phyloP scores from a whole-genome alignment of 306 rosid genomes.

The Clitoria ternatea region DNA sequence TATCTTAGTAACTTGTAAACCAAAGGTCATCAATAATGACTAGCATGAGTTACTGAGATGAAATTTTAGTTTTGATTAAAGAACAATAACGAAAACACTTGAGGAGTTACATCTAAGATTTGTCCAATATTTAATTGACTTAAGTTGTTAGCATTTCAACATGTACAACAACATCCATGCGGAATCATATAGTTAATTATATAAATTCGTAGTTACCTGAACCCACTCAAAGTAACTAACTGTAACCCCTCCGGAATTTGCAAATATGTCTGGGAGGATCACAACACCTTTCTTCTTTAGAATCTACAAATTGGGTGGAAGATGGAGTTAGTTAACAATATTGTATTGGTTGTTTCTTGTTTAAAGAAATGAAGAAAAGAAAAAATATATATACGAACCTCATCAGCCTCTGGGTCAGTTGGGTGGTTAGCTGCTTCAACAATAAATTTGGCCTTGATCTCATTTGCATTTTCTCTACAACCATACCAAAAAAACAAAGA shows the following conservation, averaged over 20 bases:
- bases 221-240: slow-evolving; percentile 99
- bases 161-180: neutral
- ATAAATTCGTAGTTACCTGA: slow-evolving; percentile 48
- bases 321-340: neutral
- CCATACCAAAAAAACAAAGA: neutral
- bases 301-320: slow-evolving; percentile 52
- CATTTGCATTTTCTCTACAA: slow-evolving; percentile 77
- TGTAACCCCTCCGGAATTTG: slow-evolving; percentile 97
- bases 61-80: too few species aligned
- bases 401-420: slow-evolving; percentile 95
- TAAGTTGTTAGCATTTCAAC: neutral
- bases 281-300: slow-evolving; percentile 73
- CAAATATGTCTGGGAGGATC: slow-evolving; percentile 91
- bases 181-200: neutral
- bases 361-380: neutral
- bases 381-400: slow-evolving; percentile 38
- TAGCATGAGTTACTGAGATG: too few species aligned
- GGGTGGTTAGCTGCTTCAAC: slow-evolving; percentile 97
- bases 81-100: too few species aligned
- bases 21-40: too few species aligned
- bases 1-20: too few species aligned
- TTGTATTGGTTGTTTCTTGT: neutral
- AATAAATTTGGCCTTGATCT: slow-evolving; percentile 76
- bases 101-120: too few species aligned
- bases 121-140: neutral